These are phyloP conservation scores for Chalciporus chontae DNA, from an alignment of 768 basidiomycete species.

Conservation along the genomic window DNA sequence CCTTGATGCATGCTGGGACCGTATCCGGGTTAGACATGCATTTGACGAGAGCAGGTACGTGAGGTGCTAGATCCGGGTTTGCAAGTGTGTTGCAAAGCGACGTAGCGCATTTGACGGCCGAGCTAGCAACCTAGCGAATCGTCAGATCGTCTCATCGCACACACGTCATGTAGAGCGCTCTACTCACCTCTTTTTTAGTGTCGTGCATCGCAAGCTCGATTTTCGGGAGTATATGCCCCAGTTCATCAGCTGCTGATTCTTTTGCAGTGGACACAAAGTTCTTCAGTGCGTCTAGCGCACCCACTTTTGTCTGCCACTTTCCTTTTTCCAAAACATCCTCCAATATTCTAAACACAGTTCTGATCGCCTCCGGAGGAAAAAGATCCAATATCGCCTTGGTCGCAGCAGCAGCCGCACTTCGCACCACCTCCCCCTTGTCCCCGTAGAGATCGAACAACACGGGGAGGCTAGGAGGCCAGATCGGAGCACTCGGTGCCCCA, in stretches of 20 bases:
- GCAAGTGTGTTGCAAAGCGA: slow-evolving; percentile 86
- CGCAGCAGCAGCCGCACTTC: slow-evolving; percentile 73
- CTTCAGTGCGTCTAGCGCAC: slow-evolving; percentile 83
- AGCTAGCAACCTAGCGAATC: slow-evolving; percentile 64
- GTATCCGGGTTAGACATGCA: slow-evolving; percentile 90
- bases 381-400: slow-evolving; percentile 82
- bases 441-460: slow-evolving; percentile 79
- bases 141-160: slow-evolving; percentile 8
- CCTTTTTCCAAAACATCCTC: slow-evolving; percentile 75
- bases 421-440: slow-evolving; percentile 93
- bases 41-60: slow-evolving; percentile 85
- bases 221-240: slow-evolving; percentile 78
- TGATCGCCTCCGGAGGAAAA: slow-evolving; percentile 78
- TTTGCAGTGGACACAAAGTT: slow-evolving; percentile 63
- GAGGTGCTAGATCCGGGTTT: slow-evolving; percentile 88
- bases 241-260: slow-evolving; percentile 76
- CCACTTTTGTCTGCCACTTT: slow-evolving; percentile 96
- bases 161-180: slow-evolving; percentile 3
- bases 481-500: slow-evolving; percentile 67
- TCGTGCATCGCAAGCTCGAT: slow-evolving; percentile 94
- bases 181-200: slow-evolving; percentile 84
- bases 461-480: slow-evolving; percentile 75
- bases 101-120: slow-evolving; percentile 87
- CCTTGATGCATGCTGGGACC: slow-evolving; percentile 91
- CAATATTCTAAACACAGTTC: slow-evolving; percentile 62